A percentile compares a stretch with the other conserved stretches of the same genome.
phyloP scores from a whole-genome alignment of 2,329 filamentous ascomycete species.

The Diaporthe nobilis region DNA sequence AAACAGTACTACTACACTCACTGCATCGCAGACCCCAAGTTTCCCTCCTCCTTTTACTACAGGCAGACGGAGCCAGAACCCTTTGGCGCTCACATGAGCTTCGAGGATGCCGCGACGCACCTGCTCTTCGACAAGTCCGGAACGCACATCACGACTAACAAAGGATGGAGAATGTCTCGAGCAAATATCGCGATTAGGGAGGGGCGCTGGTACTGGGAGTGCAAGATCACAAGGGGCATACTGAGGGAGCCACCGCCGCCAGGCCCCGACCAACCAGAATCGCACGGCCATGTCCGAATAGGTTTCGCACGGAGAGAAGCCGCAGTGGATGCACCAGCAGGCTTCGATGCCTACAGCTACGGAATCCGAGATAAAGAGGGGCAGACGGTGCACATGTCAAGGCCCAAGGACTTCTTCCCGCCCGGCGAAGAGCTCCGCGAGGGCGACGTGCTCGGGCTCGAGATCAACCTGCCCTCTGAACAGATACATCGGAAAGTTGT shows the following conservation, averaged over 20 bases:
- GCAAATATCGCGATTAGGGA: conserved; percentile 93
- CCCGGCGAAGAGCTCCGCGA: conserved; percentile 84
- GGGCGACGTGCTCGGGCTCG: conserved; percentile 93
- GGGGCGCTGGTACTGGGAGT: conserved; percentile 94
- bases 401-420: conserved; percentile 90
- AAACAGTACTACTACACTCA: conserved; percentile 89
- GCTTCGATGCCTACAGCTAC: conserved; percentile 94
- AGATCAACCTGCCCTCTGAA: conserved; percentile 91
- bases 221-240: conserved; percentile 86
- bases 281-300: conserved; percentile 80
- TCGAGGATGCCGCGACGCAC: conserved; percentile 89
- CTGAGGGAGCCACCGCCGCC: conserved; percentile 58
- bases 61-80: conserved; percentile 89
- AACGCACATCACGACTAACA: conserved; percentile 86
- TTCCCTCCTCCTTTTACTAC: conserved; percentile 90
- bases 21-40: conserved; percentile 89
- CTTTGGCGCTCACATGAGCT: conserved; percentile 87
- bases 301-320: conserved; percentile 89
- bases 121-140: conserved; percentile 86
- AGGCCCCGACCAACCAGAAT: conserved; percentile 60
- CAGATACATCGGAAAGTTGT: conserved; percentile 90
- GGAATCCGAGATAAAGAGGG: conserved; percentile 90
- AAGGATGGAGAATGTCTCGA: conserved; percentile 91
- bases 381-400: conserved; percentile 93
- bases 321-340: conserved; percentile 85